Base-by-base conservation (phyloP, 2,329 filamentous ascomycete species). In the Epichloe sylvatica region DNA sequence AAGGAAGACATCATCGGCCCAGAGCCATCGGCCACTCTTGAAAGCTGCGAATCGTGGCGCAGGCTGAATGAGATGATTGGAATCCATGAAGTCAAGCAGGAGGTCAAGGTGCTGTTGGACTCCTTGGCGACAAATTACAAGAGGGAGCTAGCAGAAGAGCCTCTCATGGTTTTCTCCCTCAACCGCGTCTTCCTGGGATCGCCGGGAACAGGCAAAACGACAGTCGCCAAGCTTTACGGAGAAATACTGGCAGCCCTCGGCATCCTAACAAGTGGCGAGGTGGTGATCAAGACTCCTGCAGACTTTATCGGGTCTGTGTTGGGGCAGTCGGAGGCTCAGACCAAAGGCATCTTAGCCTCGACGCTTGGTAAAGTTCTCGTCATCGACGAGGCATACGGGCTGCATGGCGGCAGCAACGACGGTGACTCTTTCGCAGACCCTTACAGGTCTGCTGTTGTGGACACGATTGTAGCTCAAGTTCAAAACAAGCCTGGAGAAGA, bases 361-460 rank as follows among this genome's bases (percentile, higher is more conserved):
- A 80, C 82, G 0, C 54, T 74, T 0, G 86, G 86, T 0, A 91
- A 90, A 54, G 83, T 90, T 0, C 72, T 91, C 0, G 77, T 91
- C 13, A 88, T 91, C 3, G 86, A 91, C 53, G 86, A 92, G 59
- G 85, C 85, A 0, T 90, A 91, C 54, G 78, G 80, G 35, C 69
- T 91, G 0, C 76, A 72, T 43, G 63, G 66, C 1, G 68, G 67
- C 0, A 60, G 62, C 2, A 62, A 57, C 0, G 57, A 56, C 13
- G 34, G 46, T 3, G 48, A 52, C 1, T 53, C 52, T 0, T 30
- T 48, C 0, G 53, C 51, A 0, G 67, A 68, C 13, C 60, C 65
- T 0, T 88, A 66, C 65, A 83, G 78, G 59, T 74, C 70, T 0
- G 81, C 78, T 0, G 81, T 86, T 1, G 72, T 88, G 3, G 84